phyloP scores from a whole-genome alignment of 1,284 basidiomycete genomes.

The Cutaneotrichosporon sp. region DNA sequence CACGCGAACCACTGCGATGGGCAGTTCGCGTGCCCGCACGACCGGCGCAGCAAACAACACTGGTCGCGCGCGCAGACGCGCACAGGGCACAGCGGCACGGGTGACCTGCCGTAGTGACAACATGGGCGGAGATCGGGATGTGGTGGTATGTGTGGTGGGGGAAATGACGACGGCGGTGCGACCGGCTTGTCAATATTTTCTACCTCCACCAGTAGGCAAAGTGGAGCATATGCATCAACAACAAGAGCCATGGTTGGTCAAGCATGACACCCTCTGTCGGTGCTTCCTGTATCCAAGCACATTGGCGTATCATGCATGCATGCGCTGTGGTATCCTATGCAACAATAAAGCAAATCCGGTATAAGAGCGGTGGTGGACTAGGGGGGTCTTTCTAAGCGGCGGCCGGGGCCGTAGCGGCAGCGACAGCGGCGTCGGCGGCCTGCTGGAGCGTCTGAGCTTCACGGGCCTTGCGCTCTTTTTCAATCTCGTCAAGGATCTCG shows the following conservation, averaged over 20 bases:
- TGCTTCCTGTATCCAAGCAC: too few species aligned
- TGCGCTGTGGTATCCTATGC: slow-evolving; percentile 2
- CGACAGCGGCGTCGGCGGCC: slow-evolving; percentile 8
- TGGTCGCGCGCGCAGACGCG: neutral
- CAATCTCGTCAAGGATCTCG: slow-evolving; percentile 73
- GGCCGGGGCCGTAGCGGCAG: neutral
- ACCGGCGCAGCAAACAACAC: neutral
- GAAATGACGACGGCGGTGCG: neutral
- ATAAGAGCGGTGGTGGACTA: too few species aligned
- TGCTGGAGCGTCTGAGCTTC: slow-evolving; percentile 52
- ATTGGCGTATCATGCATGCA: neutral
- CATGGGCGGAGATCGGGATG: neutral
- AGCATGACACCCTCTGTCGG: too few species aligned
- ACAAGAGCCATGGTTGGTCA: too few species aligned
- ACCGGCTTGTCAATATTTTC: neutral
- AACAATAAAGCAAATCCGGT: neutral
- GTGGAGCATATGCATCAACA: too few species aligned
- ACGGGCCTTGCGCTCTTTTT: slow-evolving; percentile 58
- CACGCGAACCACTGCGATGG: too few species aligned
- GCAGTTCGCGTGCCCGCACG: neutral
- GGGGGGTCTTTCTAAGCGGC: neutral
- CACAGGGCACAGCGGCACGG: neutral
- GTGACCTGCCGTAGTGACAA: slow-evolving; percentile 2
- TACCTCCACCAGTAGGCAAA: neutral
- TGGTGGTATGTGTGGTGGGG: slow-evolving; percentile 4